Evolutionary conservation across 352 stramenopile genomes (phyloP).

Genomic region (Blastocystis sp.): DNA sequence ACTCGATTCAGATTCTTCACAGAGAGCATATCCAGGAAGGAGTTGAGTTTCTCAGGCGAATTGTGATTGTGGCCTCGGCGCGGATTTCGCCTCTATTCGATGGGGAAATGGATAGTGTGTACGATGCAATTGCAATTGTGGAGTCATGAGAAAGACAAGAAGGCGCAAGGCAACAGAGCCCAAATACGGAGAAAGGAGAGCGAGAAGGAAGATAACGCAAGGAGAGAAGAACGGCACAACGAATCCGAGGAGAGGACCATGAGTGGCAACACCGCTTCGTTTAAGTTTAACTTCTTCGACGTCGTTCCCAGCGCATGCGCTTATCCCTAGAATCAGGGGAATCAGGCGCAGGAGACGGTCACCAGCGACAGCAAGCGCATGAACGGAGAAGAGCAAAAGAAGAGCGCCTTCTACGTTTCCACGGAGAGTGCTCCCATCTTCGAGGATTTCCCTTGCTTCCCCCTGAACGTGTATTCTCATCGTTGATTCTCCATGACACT

Average conservation of each 20-base stretch:
- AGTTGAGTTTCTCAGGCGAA: too few relatives aligned
- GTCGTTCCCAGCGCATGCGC: neutral
- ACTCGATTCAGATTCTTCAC: conserved; percentile 42
- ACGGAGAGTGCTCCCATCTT: conserved; percentile 42
- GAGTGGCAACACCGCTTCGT: conserved; percentile 51
- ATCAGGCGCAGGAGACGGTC: conserved; percentile 25
- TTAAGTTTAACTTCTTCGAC: conserved; percentile 70
- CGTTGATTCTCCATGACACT: neutral
- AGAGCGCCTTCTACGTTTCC: conserved; percentile 18
- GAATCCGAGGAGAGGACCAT: neutral
- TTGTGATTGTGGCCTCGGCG: too few relatives aligned
- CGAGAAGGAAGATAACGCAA: neutral
- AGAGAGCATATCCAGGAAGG: conserved; percentile 47
- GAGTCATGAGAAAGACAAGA: too few relatives aligned
- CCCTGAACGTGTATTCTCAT: conserved; percentile 40
- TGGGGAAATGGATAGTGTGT: neutral
- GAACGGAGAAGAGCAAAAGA: conserved; percentile 17
- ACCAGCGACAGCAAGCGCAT: conserved; percentile 49
- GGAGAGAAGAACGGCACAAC: neutral
- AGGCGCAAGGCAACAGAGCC: neutral
- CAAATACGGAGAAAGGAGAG: neutral
- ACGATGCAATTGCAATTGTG: neutral
- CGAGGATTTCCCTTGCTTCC: conserved; percentile 62
- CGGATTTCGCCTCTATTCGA: too few relatives aligned
- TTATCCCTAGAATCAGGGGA: conserved; percentile 5